Evolutionary conservation across 2,329 filamentous ascomycete genomes (phyloP), one percentile per base, ranked within the genome.

Genomic region (Rutstroemia sp.): DNA sequence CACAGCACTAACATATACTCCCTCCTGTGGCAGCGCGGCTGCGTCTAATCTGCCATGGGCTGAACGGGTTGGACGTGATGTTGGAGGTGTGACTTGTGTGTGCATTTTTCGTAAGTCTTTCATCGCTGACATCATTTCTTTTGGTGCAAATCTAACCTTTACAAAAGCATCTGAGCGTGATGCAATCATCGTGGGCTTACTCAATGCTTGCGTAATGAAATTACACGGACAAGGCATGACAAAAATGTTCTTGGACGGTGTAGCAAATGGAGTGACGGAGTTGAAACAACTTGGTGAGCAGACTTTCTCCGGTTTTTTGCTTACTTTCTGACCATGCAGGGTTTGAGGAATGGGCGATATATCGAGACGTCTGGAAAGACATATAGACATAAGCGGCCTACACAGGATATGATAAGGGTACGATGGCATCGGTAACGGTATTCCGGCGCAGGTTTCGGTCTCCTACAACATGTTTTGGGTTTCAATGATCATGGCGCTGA

Each of bases 81-180:
- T 81, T 44, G 81, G 81, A 47, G 81, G 81, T 25, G 75, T 82
- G 38, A 77, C 80, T n/a, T 85, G 81, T 67, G 78, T 84, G 52
- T 83, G 78, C 68, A 77, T 83, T 60, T 71, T 73, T 65, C 77
- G 81, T 81, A 67, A 59, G 77, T 73, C 21, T 12, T 46, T 50
- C 37, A 49, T 49, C 59, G 45, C 25, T 12, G 18, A 14, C n/a
- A 7, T 21, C 10, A 25, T 42, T 42, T 50, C 30, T 47, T 45
- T 47, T 44, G 41, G 41, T 21, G 19, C 19, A 12, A 25, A 12
- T 42, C 59, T 63, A 47, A 65, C 38, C 18, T 16, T 27, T 42
- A 8, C 19, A 63, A 45, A 45, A 56, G 65, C 58, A 25, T 37
- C 46, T 25, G 59, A 56, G 45, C 52, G 75, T 54, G 76, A 81